A percentile compares a stretch with the other conserved stretches of the same genome.
phyloP scores from a whole-genome alignment of 179 eudicot genomes.

The Actinidia chinensis region DNA sequence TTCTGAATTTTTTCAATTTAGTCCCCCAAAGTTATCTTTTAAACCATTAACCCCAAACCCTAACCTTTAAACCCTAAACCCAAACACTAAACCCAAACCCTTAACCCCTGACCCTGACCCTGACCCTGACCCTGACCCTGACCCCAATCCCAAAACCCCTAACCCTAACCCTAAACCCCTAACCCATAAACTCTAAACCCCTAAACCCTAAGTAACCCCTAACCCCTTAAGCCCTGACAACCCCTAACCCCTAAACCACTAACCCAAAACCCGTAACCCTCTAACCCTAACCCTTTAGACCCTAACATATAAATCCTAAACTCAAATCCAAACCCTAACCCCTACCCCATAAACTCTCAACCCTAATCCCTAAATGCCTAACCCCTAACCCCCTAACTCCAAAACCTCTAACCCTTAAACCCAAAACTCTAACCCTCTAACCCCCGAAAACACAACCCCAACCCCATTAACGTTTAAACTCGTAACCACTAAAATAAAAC shows the following conservation, averaged over 20 bases:
- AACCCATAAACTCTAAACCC: slow-evolving; percentile 1
- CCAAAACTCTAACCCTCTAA: slow-evolving; percentile 12
- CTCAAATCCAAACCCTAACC: background rate
- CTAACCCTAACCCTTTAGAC: slow-evolving; percentile 8
- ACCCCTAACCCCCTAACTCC: background rate
- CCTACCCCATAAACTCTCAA: too few species aligned
- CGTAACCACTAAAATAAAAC: slow-evolving; percentile 9
- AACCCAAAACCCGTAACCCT: slow-evolving; percentile 8
- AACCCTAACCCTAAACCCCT: slow-evolving; percentile 19
- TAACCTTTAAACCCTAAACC: background rate
- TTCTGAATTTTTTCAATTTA: too few species aligned
- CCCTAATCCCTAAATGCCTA: background rate
- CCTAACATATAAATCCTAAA: too few species aligned
- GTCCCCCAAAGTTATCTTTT: background rate
- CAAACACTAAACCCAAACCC: background rate
- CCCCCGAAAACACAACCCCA: too few species aligned
- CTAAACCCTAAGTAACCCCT: background rate
- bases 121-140: too few species aligned
- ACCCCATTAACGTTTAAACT: too few species aligned
- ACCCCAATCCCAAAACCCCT: slow-evolving; percentile 11
- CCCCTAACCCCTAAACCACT: slow-evolving; percentile 6
- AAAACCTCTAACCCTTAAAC: background rate
- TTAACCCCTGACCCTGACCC: too few species aligned
- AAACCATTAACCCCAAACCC: background rate
- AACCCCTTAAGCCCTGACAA: background rate